Base-by-base conservation (phyloP, 1,139 yeast species). In the Kodamaea anthophila region DNA sequence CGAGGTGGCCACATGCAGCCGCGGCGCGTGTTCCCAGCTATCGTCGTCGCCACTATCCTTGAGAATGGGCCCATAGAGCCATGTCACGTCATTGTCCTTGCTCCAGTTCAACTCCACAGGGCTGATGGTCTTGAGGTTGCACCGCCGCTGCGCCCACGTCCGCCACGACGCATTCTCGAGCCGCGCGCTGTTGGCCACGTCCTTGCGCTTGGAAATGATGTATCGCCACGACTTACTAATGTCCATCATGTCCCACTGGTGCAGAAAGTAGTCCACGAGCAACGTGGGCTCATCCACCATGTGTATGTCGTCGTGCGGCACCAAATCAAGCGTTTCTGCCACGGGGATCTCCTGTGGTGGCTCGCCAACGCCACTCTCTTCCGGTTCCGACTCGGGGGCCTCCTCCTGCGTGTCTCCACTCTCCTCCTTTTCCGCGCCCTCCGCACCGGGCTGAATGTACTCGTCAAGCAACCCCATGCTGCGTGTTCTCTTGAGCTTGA, bases 181-280 rank as follows among this genome's bases (percentile, higher is more conserved):
- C 41, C 93, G 63, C 3, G 81, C 70, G 2, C 76, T 60, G 46
- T 76, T 75, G 12, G 86, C 85, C 15, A 78, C 77, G 45, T 77
- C 82, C 40, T 83, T 82, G 31, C 95, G 73, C 45, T 84, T 79
- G 40, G 77, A 62, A 27, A 86, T 88, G 38, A 91, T 83, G 53
- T 91, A 91, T 41, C 96, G 70, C 98, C 98, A 91, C 21, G 95
- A 85, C 43, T 84, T 84, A 9, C 94, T 83, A 23, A 91, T 85
- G 53, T 91, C 98, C 4, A 78, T 65, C 42, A 88, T 97, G 46
- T 86, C 86, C 98, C 98, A 91, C 51, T 91, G 74, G 51, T 91
- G 96, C 4, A 96, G 84, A 26, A 91, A 67, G 54, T 91, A 91
- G 59, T 91, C 98, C 10, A 91, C 98, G 49, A 88, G 96, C 31